Evolutionary conservation across 495 filamentous ascomycete genomes (phyloP), one percentile per base, ranked within the genome.

Genomic region (Chlorociboria aeruginascens): DNA sequence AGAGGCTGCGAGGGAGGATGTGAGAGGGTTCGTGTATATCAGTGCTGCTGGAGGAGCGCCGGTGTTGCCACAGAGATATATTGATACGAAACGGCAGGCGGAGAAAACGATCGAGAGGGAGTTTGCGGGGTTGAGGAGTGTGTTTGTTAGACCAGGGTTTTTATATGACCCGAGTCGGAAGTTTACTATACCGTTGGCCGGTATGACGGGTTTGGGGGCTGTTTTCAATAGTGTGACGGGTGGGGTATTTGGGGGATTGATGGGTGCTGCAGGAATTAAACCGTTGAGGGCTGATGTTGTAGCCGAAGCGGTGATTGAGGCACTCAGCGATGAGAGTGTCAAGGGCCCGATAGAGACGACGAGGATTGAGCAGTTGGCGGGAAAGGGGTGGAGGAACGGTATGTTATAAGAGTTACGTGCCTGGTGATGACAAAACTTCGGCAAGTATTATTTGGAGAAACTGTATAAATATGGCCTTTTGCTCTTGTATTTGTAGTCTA

Each of bases 81-180:
- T 98, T 58, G 77, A 72, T 25, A 95, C 90, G 13, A 98, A 98
- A 64, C 68, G 92, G 40, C 86, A 94, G 59, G 92, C 92, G 12
- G 92, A 98, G 69, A 73, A 71, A 32, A 74, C 78, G 8, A 90
- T 98, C 54, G 67, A 79, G 29, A 68, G 74, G 14, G 70, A 72
- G 40, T 84, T 93, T 48, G 80, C 85, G 0, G 63, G 69, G 28
- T 78, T 96, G 74, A 77, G 92, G 14, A 74, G 70, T 36, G 68
- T 97, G 32, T 95, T 95, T 60, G 68, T 95, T 43, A 76, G 90
- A 11, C 77, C 93, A n/a, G 78, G 78, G 6, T 87, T 97, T 61
- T 69, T 98, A 66, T 98, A 87, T 60, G 92, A 98, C 60, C 77
- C 71, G 43, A 85, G 79, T 45, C 75, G 92, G 46, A 69, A 78